Percentiles rank a stretch among this genome's conserved stretches.
Evolutionary conservation across 345 rosid species (phyloP).

Genomic region (Cardiospermum halicacabum): DNA sequence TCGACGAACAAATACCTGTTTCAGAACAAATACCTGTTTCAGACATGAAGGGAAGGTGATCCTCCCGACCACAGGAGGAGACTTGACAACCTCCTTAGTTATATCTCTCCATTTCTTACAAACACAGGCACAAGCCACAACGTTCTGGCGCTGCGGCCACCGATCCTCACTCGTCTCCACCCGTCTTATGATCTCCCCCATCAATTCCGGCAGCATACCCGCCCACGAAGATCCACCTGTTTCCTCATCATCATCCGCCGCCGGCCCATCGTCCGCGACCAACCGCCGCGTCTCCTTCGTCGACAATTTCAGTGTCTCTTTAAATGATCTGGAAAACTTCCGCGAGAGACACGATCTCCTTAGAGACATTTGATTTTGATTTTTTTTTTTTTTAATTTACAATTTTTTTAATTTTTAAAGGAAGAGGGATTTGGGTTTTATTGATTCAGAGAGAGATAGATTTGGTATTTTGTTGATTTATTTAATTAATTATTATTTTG

Average conservation of each 20-base stretch:
- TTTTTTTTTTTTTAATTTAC: not conserved
- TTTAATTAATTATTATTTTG: not conserved
- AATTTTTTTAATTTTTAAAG: not conserved
- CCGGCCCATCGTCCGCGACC: slow-evolving; percentile 15
- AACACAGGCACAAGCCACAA: slow-evolving; percentile 75
- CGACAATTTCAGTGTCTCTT: slow-evolving; percentile 18
- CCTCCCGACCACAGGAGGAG: slow-evolving; percentile 37
- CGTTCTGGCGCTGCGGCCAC: slow-evolving; percentile 71
- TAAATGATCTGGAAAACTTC: slow-evolving; percentile 53
- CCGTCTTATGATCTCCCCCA: slow-evolving; percentile 71
- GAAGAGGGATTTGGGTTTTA: slow-evolving; percentile 15
- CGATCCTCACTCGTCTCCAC: slow-evolving; percentile 67
- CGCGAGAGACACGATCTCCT: slow-evolving; percentile 52
- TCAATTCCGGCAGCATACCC: slow-evolving; percentile 68
- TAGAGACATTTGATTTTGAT: slow-evolving; percentile 40
- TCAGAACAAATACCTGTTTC: slow-evolving; percentile 44
- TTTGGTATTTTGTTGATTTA: not conserved
- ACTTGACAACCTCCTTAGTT: slow-evolving; percentile 51
- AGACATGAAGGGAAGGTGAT: slow-evolving; percentile 95
- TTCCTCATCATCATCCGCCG: slow-evolving; percentile 10
- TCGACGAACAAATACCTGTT: not conserved
- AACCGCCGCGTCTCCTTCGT: slow-evolving; percentile 1
- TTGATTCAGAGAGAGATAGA: slow-evolving; percentile 2
- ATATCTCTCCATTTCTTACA: slow-evolving; percentile 84
- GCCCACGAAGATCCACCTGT: slow-evolving; percentile 51